Percentiles rank a stretch among this genome's conserved stretches.
Evolutionary conservation across 495 filamentous ascomycete genomes (phyloP).

Genomic region (Peziza echinospora): DNA sequence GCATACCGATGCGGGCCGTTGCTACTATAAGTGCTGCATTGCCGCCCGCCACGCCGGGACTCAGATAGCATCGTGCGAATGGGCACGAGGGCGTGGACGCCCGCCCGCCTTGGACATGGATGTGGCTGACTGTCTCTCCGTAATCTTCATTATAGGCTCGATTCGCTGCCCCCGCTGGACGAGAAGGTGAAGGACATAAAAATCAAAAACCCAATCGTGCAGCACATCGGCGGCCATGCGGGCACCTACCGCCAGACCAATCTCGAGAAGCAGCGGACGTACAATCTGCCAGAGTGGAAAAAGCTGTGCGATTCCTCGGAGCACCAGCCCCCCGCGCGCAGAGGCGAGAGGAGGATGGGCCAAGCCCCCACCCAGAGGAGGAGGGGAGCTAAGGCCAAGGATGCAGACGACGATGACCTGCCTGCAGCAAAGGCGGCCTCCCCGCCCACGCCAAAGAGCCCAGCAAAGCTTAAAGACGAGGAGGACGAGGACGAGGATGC

Average conservation of each 20-base stretch:
- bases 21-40: too few species aligned
- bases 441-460: conserved; percentile 16
- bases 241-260: conserved; percentile 92
- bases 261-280: conserved; percentile 80
- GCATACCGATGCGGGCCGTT: background rate
- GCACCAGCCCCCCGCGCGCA: conserved; percentile 83
- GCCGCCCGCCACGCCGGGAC: too few species aligned
- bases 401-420: conserved; percentile 16
- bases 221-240: conserved; percentile 85
- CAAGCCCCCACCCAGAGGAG: conserved; percentile 21
- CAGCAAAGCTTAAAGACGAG: conserved; percentile 26
- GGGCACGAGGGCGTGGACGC: too few species aligned
- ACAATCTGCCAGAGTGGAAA: conserved; percentile 93
- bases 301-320: conserved; percentile 75
- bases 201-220: conserved; percentile 90
- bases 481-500: conserved; percentile 30
- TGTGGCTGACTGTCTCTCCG: too few species aligned
- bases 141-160: conserved; percentile 36
- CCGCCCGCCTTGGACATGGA: too few species aligned
- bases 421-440: conserved; percentile 26
- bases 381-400: conserved; percentile 13
- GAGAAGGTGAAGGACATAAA: conserved; percentile 75
- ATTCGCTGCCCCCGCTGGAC: conserved; percentile 51
- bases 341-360: conserved; percentile 70
- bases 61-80: too few species aligned